These are phyloP conservation scores for Hanseniaspora lachancei DNA, from an alignment of 805 yeast species.

Conservation along the genomic window DNA sequence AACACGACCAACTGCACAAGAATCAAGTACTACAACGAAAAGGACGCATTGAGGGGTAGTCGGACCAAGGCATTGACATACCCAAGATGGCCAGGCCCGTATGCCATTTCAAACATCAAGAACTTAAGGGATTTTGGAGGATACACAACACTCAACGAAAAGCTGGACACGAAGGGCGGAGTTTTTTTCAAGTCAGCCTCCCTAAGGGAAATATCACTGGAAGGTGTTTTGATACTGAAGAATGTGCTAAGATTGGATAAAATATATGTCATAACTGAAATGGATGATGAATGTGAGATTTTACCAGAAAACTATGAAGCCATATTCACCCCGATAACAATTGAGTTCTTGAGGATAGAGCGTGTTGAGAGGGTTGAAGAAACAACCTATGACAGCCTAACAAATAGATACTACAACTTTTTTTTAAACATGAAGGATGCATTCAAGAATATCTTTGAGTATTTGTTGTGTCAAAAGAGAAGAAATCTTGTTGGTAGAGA, in stretches of 20 bases:
- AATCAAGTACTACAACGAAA: background rate
- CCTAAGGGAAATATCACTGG: slow-evolving; percentile 37
- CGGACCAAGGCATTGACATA: background rate
- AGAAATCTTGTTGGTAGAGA: background rate
- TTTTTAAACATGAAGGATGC: background rate
- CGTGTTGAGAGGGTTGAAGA: slow-evolving; percentile 28
- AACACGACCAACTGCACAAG: slow-evolving; percentile 4
- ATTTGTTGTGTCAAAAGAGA: background rate
- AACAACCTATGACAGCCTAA: background rate
- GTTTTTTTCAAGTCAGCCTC: slow-evolving; percentile 52
- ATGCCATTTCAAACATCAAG: slow-evolving; percentile 28
- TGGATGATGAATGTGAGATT: slow-evolving; percentile 21
- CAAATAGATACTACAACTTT: background rate
- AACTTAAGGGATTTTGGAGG: slow-evolving; percentile 80
- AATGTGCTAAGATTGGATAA: slow-evolving; percentile 29
- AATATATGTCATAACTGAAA: slow-evolving; percentile 53
- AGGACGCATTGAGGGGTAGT: background rate
- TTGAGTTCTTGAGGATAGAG: slow-evolving; percentile 28
- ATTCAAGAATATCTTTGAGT: background rate
- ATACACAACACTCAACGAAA: slow-evolving; percentile 33
- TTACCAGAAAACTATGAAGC: slow-evolving; percentile 25
- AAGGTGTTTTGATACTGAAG: slow-evolving; percentile 34
- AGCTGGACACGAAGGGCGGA: slow-evolving; percentile 38
- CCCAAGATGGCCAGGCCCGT: slow-evolving; percentile 21
- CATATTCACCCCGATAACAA: background rate